A percentile compares a stretch with the other conserved stretches of the same genome.
These are phyloP conservation scores for Cyathus pygmaeus DNA, from an alignment of 1,284 basidiomycete species.

Conservation along the genomic window DNA sequence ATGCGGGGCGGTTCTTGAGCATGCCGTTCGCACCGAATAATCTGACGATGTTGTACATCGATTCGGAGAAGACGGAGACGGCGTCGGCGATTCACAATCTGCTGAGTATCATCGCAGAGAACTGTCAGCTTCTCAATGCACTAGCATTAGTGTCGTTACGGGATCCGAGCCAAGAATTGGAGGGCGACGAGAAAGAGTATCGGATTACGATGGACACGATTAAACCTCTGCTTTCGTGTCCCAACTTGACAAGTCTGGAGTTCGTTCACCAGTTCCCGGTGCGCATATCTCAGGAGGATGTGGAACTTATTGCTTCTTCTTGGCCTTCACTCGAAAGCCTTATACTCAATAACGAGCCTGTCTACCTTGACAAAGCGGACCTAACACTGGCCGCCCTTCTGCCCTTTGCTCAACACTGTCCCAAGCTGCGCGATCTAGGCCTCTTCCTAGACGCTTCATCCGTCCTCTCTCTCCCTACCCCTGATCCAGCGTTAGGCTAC, in stretches of 20 bases:
- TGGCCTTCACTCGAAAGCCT: constrained; percentile 61
- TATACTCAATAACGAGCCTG: constrained; percentile 62
- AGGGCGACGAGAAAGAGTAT: constrained; percentile 7
- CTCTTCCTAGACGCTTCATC: constrained; percentile 58
- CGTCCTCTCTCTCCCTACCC: constrained; percentile 33
- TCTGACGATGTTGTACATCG: constrained; percentile 62
- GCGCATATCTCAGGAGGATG: constrained; percentile 53
- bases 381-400: constrained; percentile 63
- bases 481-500: constrained; percentile 21
- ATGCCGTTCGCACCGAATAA: constrained; percentile 55
- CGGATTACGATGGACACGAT: constrained; percentile 56
- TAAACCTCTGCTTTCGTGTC: constrained; percentile 57
- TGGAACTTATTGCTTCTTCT: constrained; percentile 60
- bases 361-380: constrained; percentile 43
- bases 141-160: constrained; percentile 52
- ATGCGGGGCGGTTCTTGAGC: constrained; percentile 59
- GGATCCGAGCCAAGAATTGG: constrained; percentile 16
- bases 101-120: constrained; percentile 53
- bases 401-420: constrained; percentile 65
- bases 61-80: constrained; percentile 53
- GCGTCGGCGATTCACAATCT: constrained; percentile 54
- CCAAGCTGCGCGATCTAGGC: constrained; percentile 58
- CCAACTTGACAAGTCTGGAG: constrained; percentile 58
- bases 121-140: constrained; percentile 55
- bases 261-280: constrained; percentile 64